Evolutionary conservation across 2,329 filamentous ascomycete species (phyloP).

Genomic region (Ophiostoma quercus): DNA sequence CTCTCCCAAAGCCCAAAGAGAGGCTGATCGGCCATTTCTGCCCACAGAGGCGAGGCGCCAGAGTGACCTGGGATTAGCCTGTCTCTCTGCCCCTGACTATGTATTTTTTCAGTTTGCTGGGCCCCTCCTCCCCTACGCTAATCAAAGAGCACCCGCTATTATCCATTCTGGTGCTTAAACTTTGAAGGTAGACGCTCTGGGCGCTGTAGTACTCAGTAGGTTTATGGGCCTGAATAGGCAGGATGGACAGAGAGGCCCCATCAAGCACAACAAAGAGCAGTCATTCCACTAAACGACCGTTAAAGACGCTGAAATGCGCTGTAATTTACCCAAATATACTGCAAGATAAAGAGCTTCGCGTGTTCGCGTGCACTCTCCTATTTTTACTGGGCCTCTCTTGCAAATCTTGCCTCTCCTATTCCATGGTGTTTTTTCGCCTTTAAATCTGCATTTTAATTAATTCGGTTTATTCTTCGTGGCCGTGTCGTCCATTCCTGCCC

Average conservation of each 20-base stretch:
- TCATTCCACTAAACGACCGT: neutral
- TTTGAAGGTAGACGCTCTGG: neutral
- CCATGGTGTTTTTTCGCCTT: neutral
- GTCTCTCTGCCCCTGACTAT: constrained; percentile 16
- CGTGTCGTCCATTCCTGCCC: constrained; percentile 20
- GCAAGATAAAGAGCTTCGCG: neutral
- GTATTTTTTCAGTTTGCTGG: constrained; percentile 13
- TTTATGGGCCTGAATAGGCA: neutral
- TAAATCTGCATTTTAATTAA: neutral
- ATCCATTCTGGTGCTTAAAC: constrained; percentile 1
- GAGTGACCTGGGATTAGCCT: constrained; percentile 10
- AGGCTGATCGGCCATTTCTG: neutral
- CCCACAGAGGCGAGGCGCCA: constrained; percentile 3
- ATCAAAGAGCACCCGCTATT: constrained; percentile 19
- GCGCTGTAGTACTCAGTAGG: too few species aligned
- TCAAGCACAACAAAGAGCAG: neutral
- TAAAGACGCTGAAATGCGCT: neutral
- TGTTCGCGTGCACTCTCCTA: neutral
- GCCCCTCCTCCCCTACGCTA: constrained; percentile 16
- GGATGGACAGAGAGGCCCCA: neutral
- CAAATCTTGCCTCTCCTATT: constrained; percentile 15
- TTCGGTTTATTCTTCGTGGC: constrained; percentile 21
- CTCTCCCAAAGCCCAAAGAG: neutral
- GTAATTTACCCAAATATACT: neutral
- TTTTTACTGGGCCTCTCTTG: constrained; percentile 14